Percentiles rank a stretch among this genome's conserved stretches.
These are phyloP conservation scores for Fonsecaea nubica DNA, from an alignment of 2,329 filamentous ascomycete genomes.

Conservation along the genomic window DNA sequence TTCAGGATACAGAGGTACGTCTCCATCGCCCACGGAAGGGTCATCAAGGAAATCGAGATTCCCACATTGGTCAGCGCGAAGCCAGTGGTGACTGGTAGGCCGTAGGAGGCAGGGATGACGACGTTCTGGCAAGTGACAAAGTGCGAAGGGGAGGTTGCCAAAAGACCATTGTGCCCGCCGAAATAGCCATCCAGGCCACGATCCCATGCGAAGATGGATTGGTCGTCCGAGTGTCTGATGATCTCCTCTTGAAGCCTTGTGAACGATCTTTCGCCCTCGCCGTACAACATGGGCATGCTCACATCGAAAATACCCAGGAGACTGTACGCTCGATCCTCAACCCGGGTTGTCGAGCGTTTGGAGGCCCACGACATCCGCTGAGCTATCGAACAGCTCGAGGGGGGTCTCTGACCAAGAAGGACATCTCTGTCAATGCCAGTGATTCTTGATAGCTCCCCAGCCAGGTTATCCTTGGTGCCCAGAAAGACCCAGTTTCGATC, in stretches of 20 bases:
- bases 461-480: constrained; percentile 33
- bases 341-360: constrained; percentile 34
- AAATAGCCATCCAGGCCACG: constrained; percentile 17
- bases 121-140: constrained; percentile 31
- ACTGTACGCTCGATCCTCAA: constrained; percentile 41
- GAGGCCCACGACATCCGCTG: constrained; percentile 41
- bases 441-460: constrained; percentile 37
- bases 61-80: constrained; percentile 35
- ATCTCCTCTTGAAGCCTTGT: constrained; percentile 40
- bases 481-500: constrained; percentile 30
- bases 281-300: constrained; percentile 41
- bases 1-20: constrained; percentile 35
- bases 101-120: constrained; percentile 14
- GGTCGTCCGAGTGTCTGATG: constrained; percentile 34
- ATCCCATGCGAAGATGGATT: constrained; percentile 39
- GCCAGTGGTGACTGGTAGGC: constrained; percentile 20
- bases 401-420: constrained; percentile 29
- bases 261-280: constrained; percentile 41
- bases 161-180: constrained; percentile 23
- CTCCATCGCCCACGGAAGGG: constrained; percentile 30
- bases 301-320: constrained; percentile 40
- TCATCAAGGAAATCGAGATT: constrained; percentile 30
- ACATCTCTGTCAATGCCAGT: constrained; percentile 43
- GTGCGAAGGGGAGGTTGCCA: constrained; percentile 27
- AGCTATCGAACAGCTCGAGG: constrained; percentile 30